These are phyloP conservation scores for Epicoccum sorghinum DNA, from an alignment of 2,329 filamentous ascomycete species.

Conservation along the genomic window DNA sequence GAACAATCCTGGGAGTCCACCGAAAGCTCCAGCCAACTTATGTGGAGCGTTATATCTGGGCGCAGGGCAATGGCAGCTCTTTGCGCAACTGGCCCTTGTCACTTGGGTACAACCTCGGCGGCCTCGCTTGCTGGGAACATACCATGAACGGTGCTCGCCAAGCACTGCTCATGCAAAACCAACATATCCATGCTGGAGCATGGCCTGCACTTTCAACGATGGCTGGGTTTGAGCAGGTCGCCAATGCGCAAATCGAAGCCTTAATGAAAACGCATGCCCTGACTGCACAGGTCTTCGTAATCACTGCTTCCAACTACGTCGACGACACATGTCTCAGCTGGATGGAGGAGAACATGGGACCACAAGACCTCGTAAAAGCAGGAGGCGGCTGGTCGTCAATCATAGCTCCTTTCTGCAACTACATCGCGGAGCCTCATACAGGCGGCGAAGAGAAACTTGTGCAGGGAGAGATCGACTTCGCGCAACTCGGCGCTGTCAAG, in stretches of 20 bases:
- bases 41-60: constrained; percentile 45
- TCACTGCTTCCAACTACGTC: constrained; percentile 52
- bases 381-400: constrained; percentile 47
- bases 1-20: constrained; percentile 45
- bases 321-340: constrained; percentile 51
- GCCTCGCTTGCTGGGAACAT: constrained; percentile 48
- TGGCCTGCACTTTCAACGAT: constrained; percentile 49
- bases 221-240: constrained; percentile 50
- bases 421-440: constrained; percentile 43
- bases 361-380: constrained; percentile 41
- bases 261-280: constrained; percentile 56
- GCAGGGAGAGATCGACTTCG: constrained; percentile 45
- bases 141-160: constrained; percentile 49
- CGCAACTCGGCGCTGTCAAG: constrained; percentile 40
- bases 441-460: constrained; percentile 44
- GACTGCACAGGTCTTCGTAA: constrained; percentile 54
- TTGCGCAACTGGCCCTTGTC: constrained; percentile 39
- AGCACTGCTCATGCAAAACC: constrained; percentile 41
- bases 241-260: constrained; percentile 54
- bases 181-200: constrained; percentile 46
- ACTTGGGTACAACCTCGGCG: constrained; percentile 44
- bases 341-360: constrained; percentile 46
- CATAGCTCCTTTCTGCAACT: constrained; percentile 45
- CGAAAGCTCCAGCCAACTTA: constrained; percentile 48
- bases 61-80: constrained; percentile 42